These are phyloP conservation scores for Cordyceps farinosa DNA, from an alignment of 2,329 filamentous ascomycete genomes.

Conservation along the genomic window DNA sequence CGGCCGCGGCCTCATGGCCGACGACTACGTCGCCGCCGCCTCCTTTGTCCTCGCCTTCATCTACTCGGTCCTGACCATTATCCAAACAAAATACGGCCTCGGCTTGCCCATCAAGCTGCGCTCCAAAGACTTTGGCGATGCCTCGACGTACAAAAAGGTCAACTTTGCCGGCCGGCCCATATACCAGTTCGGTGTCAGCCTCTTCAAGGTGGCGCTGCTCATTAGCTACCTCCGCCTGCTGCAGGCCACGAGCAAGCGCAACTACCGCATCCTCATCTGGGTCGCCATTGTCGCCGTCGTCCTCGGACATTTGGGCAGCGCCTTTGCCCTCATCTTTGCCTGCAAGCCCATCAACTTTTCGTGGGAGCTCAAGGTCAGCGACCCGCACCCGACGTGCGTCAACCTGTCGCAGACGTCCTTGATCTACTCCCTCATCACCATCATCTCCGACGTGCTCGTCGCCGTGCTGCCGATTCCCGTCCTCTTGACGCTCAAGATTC, in stretches of 20 bases:
- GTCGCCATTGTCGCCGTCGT: conserved; percentile 40
- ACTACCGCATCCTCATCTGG: conserved; percentile 45
- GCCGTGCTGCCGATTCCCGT: conserved; percentile 50
- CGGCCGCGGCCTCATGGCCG: conserved; percentile 42
- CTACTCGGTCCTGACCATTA: conserved; percentile 48
- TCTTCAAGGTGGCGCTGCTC: conserved; percentile 53
- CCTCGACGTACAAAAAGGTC: conserved; percentile 44
- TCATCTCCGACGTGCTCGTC: conserved; percentile 48
- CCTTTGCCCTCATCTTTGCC: conserved; percentile 47
- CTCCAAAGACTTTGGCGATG: conserved; percentile 33
- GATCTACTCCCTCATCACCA: conserved; percentile 49
- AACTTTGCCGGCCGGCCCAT: conserved; percentile 53
- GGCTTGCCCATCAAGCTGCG: conserved; percentile 44
- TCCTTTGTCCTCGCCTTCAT: conserved; percentile 44
- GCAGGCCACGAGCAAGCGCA: conserved; percentile 42
- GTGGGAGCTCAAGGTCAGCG: conserved; percentile 37
- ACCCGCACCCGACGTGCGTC: conserved; percentile 37
- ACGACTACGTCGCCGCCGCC: conserved; percentile 43
- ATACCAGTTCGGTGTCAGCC: conserved; percentile 52
- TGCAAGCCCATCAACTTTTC: conserved; percentile 45
- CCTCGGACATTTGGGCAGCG: conserved; percentile 45
- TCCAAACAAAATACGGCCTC: conserved; percentile 52
- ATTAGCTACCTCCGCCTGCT: conserved; percentile 52
- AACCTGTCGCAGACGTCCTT: conserved; percentile 47
- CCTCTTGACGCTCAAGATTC: conserved; percentile 46